Percentiles rank a stretch among this genome's conserved stretches.
These are phyloP conservation scores for Aureobasidium sp. DNA, from an alignment of 2,329 filamentous ascomycete genomes.

Conservation along the genomic window DNA sequence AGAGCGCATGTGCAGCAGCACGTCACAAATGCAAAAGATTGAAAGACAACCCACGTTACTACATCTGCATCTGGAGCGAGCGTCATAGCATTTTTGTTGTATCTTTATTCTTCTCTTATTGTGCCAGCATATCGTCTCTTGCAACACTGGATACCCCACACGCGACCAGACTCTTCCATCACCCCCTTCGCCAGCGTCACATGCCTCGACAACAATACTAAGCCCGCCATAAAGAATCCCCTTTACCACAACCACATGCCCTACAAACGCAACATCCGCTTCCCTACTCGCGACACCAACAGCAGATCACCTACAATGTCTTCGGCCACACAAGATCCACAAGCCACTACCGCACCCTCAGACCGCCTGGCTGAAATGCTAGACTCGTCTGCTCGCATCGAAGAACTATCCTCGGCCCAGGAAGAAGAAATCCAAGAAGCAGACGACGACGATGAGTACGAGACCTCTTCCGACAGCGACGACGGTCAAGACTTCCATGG, in stretches of 20 bases:
- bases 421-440: conserved; percentile 18
- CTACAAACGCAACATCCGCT: background rate
- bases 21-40: background rate
- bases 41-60: background rate
- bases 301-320: background rate
- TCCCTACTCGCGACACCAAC: conserved; percentile 9
- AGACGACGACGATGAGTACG: conserved; percentile 14
- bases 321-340: background rate
- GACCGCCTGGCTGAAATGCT: conserved; percentile 23
- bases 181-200: background rate
- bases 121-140: background rate
- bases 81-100: background rate
- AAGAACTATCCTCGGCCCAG: conserved; percentile 23
- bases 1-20: background rate
- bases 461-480: conserved; percentile 1
- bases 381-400: conserved; percentile 20
- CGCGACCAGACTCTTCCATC: background rate
- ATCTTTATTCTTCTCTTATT: background rate
- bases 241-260: background rate
- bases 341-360: background rate
- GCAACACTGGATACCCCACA: background rate
- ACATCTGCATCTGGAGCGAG: background rate
- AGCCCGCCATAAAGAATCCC: conserved; percentile 1
- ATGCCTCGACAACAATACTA: conserved; percentile 16
- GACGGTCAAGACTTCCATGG: conserved; percentile 11